phyloP scores from a whole-genome alignment of 305 asterid species.

The Fraxinus sp. region DNA sequence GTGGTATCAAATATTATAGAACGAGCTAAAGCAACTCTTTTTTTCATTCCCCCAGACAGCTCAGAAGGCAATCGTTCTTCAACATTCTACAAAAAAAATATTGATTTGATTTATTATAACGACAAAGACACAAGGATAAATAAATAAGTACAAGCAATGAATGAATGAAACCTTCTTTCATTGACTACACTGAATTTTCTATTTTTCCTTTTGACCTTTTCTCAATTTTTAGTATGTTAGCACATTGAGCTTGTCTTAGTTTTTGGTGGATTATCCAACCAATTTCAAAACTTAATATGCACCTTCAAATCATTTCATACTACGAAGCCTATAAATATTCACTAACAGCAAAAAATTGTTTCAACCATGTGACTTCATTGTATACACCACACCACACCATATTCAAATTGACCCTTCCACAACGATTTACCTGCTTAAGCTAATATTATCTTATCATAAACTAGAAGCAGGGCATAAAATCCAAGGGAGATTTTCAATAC shows the following conservation, averaged over 20 bases:
- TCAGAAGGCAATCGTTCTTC: slow-evolving; percentile 94
- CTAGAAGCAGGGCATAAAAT: neutral
- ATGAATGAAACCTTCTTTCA: slow-evolving; percentile 23
- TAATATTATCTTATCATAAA: neutral
- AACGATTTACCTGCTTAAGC: neutral
- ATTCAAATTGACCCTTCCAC: neutral
- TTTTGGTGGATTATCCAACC: slow-evolving; percentile 9
- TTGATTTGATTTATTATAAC: slow-evolving; percentile 16
- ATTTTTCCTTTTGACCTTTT: neutral
- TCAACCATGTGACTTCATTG: neutral
- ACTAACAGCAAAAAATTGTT: neutral
- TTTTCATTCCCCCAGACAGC: slow-evolving; percentile 99
- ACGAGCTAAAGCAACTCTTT: slow-evolving; percentile 97
- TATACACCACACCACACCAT: neutral
- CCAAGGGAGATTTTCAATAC: neutral
- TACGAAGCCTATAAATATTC: neutral
- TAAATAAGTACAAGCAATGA: slow-evolving; percentile 12
- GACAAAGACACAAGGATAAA: neutral
- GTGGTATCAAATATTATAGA: slow-evolving; percentile 88
- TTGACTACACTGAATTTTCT: neutral
- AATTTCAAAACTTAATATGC: slow-evolving; percentile 21
- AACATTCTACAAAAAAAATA: slow-evolving; percentile 62
- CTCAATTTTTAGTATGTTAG: slow-evolving; percentile 11
- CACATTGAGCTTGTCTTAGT: slow-evolving; percentile 13
- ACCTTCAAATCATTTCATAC: slow-evolving; percentile 9